These are phyloP conservation scores for Streptanthus diversifolius DNA, from an alignment of 345 rosid species.

Conservation along the genomic window DNA sequence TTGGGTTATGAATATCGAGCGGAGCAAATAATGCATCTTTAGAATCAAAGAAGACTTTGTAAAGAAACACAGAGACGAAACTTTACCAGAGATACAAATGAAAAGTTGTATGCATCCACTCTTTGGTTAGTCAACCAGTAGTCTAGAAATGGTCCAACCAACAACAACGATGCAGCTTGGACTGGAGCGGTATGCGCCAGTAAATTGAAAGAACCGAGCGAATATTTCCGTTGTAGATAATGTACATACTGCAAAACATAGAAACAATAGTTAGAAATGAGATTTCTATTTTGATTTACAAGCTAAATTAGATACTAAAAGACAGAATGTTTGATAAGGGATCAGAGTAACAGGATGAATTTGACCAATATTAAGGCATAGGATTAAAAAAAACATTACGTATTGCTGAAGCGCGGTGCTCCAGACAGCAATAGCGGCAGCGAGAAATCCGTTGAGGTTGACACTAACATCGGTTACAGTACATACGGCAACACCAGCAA, in stretches of 20 bases:
- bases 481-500: conserved; percentile 94
- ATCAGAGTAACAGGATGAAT: background rate
- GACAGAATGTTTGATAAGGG: background rate
- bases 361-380: background rate
- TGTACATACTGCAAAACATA: conserved; percentile 75
- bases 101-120: conserved; percentile 64
- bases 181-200: conserved; percentile 97
- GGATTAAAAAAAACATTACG: conserved; percentile 36
- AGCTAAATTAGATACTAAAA: background rate
- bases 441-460: conserved; percentile 81
- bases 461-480: conserved; percentile 99
- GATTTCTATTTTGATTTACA: background rate
- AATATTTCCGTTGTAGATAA: conserved; percentile 81
- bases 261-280: background rate
- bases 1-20: background rate
- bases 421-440: conserved; percentile 93
- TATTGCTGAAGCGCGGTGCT: conserved; percentile 98
- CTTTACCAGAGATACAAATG: conserved; percentile 61
- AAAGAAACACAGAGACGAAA: conserved; percentile 10
- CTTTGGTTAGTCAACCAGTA: conserved; percentile 78
- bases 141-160: conserved; percentile 86
- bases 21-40: background rate
- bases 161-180: conserved; percentile 82
- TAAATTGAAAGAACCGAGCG: conserved; percentile 84
- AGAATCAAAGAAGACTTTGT: background rate